Base-by-base conservation (phyloP, 2,329 filamentous ascomycete genomes). In the Penicillium rolfsii region DNA sequence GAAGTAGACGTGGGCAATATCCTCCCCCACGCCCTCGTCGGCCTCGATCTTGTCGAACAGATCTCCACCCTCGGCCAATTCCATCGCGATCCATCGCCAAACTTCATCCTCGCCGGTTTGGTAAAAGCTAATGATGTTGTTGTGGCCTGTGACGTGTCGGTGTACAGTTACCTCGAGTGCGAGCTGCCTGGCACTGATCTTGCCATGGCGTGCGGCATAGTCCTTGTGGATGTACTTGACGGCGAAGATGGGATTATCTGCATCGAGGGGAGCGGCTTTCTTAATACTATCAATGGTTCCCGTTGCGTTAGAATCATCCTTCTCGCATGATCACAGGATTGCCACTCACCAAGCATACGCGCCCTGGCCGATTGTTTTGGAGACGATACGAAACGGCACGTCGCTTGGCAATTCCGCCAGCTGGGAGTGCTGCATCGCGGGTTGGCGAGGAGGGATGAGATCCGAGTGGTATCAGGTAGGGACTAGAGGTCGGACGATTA, bases 11-110 rank as follows among this genome's bases (percentile, higher is more conserved):
- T 99, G 96, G 36, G 95, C 94, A 73, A 99, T 92, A 74, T 98
- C 91, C 76, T 96, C 88, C 6, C 89, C 87, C n/a, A 98, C 92
- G 52, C 95, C 95, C 48, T 94, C 91, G 76, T 99, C 95, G 19
- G 95, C 93, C 79, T 99, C 96, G 70, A 99, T 98, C 82, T 99
- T 99, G 86, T 99, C 95, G 76, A 99, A 99, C 7, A 99, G 83
- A 74, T 99, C 95, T 11, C 95, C 95, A 45, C 95, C 95, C 70
- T 96, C 91, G 49, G 95, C 95, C 68, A 91, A 89, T 77, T 99
- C 95, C 93, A 99, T 97, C 41, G 93, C 94, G 69, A 99, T 97
- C 95, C 95, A 99, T 69, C 91, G 87, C 94, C 95, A 99, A 19
- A 89, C 80, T 0, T 83, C 72, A 74, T 99, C 93, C 76, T 97